These are phyloP conservation scores for Verticillium nubilum DNA, from an alignment of 2,329 filamentous ascomycete genomes.

Conservation along the genomic window DNA sequence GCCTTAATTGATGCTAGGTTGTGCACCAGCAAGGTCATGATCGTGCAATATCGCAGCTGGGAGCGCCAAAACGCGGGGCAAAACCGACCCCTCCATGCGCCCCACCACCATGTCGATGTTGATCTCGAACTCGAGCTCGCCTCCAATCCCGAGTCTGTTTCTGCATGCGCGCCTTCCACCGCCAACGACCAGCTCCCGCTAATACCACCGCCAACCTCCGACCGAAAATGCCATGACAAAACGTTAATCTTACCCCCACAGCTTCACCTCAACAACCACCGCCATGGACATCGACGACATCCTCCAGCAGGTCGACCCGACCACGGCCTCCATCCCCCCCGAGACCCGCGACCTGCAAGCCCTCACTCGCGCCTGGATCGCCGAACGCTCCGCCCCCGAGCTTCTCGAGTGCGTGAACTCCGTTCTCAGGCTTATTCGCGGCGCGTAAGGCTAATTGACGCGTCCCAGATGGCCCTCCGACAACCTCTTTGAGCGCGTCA, in stretches of 20 bases:
- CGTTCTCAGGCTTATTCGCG: too few species aligned
- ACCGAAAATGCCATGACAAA: not conserved
- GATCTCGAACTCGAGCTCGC: not conserved
- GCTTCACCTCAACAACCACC: not conserved
- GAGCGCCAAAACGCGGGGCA: not conserved
- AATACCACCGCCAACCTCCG: not conserved
- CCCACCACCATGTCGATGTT: not conserved
- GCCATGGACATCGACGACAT: conserved; percentile 78
- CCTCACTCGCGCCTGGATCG: conserved; percentile 87
- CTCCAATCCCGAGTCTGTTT: not conserved
- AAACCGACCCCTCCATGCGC: not conserved
- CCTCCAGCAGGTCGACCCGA: conserved; percentile 64
- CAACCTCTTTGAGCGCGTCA: conserved; percentile 75
- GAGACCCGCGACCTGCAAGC: conserved; percentile 76
- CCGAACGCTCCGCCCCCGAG: conserved; percentile 84
- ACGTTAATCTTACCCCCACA: not conserved
- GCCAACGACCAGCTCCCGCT: not conserved
- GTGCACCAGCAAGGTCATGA: too few species aligned
- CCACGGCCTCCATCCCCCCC: conserved; percentile 45
- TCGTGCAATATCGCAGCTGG: too few species aligned
- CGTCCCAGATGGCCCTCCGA: conserved; percentile 56
- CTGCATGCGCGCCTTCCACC: not conserved
- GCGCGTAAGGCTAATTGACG: not conserved
- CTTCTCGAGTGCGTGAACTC: conserved; percentile 75
- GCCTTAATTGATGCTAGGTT: too few species aligned